Percentiles rank a stretch among this genome's conserved stretches.
These are phyloP conservation scores for Diaporthe helianthi DNA, from an alignment of 2,329 filamentous ascomycete genomes.

Conservation along the genomic window DNA sequence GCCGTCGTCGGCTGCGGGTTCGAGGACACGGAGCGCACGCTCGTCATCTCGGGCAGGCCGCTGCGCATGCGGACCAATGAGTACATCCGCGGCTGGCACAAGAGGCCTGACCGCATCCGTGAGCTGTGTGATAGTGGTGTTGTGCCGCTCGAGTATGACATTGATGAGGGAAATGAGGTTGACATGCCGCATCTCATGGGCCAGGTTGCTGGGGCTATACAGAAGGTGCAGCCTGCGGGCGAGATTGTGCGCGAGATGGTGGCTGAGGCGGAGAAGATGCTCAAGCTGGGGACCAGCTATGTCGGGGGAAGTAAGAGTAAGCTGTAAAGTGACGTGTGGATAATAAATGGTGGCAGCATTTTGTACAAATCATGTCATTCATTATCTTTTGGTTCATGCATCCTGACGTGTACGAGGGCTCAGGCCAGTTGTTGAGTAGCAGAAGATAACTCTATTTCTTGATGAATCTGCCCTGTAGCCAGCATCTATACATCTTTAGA, in stretches of 20 bases:
- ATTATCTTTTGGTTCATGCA: not conserved
- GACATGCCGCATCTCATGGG: constrained; percentile 94
- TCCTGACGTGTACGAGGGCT: not conserved
- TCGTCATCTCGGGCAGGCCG: constrained; percentile 83
- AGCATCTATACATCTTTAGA: constrained; percentile 98
- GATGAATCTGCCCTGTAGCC: constrained; percentile 85
- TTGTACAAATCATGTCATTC: not conserved
- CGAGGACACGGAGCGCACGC: constrained; percentile 80
- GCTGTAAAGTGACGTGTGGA: constrained; percentile 7
- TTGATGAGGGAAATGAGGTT: constrained; percentile 82
- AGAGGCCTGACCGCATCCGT: constrained; percentile 74
- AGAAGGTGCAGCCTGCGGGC: constrained; percentile 78
- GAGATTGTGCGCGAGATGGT: constrained; percentile 95
- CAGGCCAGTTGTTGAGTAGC: not conserved
- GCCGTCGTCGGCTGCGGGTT: constrained; percentile 82
- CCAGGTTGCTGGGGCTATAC: constrained; percentile 83
- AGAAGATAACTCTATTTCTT: constrained; percentile 59
- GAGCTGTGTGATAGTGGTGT: constrained; percentile 78
- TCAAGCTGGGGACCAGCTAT: constrained; percentile 69
- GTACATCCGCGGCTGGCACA: constrained; percentile 84
- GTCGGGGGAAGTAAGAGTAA: constrained; percentile 46
- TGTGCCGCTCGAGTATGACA: constrained; percentile 81
- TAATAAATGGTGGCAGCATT: not conserved
- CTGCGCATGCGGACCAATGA: constrained; percentile 82
- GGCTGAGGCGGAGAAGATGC: constrained; percentile 71